Conservation (phyloP, 139 green algal species). For the Nannochloris sp. region DNA sequence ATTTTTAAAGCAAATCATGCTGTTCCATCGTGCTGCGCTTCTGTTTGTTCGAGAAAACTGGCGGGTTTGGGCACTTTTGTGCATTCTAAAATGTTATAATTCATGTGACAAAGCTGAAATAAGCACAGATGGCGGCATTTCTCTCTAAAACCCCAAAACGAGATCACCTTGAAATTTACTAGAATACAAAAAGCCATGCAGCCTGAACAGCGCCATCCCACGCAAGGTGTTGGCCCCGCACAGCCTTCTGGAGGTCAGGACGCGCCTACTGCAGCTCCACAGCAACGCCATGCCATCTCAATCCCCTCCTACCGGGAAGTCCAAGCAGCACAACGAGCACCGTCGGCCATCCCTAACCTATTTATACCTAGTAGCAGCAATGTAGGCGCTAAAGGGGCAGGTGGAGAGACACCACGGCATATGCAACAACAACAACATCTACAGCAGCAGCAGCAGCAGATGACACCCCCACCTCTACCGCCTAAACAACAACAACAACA, state of each 20-base stretch:
- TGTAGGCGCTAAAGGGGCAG: neutral
- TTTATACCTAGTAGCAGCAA: neutral
- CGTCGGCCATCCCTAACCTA: neutral
- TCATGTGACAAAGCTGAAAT: neutral
- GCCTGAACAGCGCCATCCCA: neutral
- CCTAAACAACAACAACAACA: too few relatives aligned
- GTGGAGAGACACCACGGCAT: too few relatives aligned
- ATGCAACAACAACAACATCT: too few relatives aligned
- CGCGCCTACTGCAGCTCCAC: neutral
- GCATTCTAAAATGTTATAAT: neutral
- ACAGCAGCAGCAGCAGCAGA: too few relatives aligned
- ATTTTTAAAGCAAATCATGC: neutral
- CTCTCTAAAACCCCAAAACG: neutral
- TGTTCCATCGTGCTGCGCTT: too few relatives aligned
- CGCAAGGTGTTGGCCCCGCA: too few relatives aligned
- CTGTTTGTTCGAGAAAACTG: neutral
- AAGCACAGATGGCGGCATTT: neutral
- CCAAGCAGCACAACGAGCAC: slow-evolving; percentile 1
- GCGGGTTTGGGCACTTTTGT: neutral
- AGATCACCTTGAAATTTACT: neutral
- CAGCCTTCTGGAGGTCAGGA: neutral
- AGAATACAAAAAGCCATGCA: neutral
- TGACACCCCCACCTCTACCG: too few relatives aligned
- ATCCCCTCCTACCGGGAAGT: slow-evolving; percentile 19
- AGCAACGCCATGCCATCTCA: neutral